Evolutionary conservation across 2,329 filamentous ascomycete species (phyloP), one percentile per base, ranked within the genome.

Genomic region (Coniella vitis): DNA sequence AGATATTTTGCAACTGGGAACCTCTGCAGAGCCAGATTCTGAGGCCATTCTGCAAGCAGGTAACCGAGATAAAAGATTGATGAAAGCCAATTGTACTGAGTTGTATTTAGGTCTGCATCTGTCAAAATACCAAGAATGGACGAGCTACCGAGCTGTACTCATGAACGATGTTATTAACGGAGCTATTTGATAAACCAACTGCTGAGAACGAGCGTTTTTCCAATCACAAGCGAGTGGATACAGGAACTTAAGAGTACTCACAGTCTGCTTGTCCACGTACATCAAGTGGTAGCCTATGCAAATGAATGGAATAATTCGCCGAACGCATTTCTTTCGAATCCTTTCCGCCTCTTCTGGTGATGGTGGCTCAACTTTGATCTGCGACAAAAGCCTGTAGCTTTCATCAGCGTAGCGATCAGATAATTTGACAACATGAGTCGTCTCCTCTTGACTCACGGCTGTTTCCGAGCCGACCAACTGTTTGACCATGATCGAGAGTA

Each of bases 361-460:
- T 7, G 67, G 65, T 4, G 66, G 65, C 5, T 63, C 54, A 14
- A 67, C 66, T 17, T 67, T 58, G 31, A 68, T 58, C 35, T 65
- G 62, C 2, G 61, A 63, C 38, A 69, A 68, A 7, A 70, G 60
- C 48, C 66, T 70, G 53, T 68, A 69, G 46, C 67, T 69, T 52
- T 69, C 67, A 42, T 70, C 67, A 2, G 66, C 67, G 45, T 63
- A 68, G 17, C 60, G 63, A 36, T 64, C 64, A 1, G 65, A 60
- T 1, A 70, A 55, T 45, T 64, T 68, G 9, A 42, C 40, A 9
- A 21, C 45, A 7, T 12, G 17, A 13, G 20, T 16, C 14, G 29
- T 35, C 32, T n/a, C 40, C 13, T 51, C 31, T 3, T 48, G 25
- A 20, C 39, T 48, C 12, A 40, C 21, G 1, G 38, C 38, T 22